Evolutionary conservation across 1,284 basidiomycete species (phyloP).

Genomic region (Leccinum subrobustum): DNA sequence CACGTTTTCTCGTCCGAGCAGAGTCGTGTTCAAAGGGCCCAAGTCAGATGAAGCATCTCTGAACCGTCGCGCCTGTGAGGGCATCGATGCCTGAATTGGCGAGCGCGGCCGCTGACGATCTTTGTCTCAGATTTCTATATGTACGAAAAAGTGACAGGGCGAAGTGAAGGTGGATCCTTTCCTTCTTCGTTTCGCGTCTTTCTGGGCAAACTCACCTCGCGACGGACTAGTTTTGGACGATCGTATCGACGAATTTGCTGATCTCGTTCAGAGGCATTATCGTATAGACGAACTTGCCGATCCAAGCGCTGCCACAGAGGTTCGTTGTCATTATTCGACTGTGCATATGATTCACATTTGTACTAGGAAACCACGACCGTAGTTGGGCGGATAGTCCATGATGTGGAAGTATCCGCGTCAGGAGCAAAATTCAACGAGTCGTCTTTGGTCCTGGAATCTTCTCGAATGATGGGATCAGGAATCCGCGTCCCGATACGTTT

Average conservation of each 20-base stretch:
- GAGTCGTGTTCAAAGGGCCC: constrained; percentile 47
- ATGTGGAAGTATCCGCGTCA: constrained; percentile 53
- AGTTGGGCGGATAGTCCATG: constrained; percentile 80
- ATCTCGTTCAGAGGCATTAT: constrained; percentile 70
- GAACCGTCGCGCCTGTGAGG: constrained; percentile 57
- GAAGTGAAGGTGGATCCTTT: constrained; percentile 65
- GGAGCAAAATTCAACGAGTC: constrained; percentile 72
- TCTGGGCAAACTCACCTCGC: neutral
- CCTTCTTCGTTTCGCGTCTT: neutral
- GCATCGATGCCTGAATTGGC: neutral
- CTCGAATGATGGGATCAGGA: constrained; percentile 75
- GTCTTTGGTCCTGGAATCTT: constrained; percentile 77
- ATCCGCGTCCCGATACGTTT: constrained; percentile 72
- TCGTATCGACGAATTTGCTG: constrained; percentile 81
- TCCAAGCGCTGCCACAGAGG: constrained; percentile 71
- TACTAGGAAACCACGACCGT: constrained; percentile 69
- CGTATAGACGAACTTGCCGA: constrained; percentile 71
- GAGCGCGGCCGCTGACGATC: constrained; percentile 10
- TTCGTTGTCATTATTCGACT: constrained; percentile 33
- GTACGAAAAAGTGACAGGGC: constrained; percentile 85
- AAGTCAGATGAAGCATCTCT: constrained; percentile 40
- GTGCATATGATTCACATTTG: constrained; percentile 4
- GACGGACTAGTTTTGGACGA: constrained; percentile 67
- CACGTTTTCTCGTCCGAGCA: constrained; percentile 38
- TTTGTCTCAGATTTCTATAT: constrained; percentile 76